Percentiles rank a stretch among this genome's conserved stretches.
Evolutionary conservation across 2,329 filamentous ascomycete species (phyloP).

Genomic region (Cladosporium austrohemisphaericum): DNA sequence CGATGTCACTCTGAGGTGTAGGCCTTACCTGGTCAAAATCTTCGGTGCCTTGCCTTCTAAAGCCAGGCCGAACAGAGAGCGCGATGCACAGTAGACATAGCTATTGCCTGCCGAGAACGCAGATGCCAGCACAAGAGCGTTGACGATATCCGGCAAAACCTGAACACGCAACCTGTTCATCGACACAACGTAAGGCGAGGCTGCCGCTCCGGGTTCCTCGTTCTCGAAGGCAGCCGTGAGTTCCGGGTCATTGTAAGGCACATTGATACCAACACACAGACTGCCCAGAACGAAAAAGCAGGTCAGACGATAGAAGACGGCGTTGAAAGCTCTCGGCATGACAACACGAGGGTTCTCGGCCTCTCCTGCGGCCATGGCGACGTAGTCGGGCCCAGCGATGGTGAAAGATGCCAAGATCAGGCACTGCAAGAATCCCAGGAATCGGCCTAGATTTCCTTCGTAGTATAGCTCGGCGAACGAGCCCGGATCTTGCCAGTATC

Average conservation of each 20-base stretch:
- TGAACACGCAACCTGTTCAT: conserved; percentile 64
- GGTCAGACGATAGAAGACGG: conserved; percentile 74
- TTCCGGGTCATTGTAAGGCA: conserved; percentile 63
- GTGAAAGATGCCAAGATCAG: conserved; percentile 68
- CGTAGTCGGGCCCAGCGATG: conserved; percentile 65
- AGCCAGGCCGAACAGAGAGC: conserved; percentile 63
- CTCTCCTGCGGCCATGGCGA: conserved; percentile 64
- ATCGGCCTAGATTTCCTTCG: conserved; percentile 64
- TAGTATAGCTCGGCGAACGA: conserved; percentile 53
- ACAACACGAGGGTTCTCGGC: conserved; percentile 65
- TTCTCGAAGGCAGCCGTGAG: conserved; percentile 59
- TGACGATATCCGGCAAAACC: conserved; percentile 66
- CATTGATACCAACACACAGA: conserved; percentile 66
- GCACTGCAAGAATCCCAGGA: conserved; percentile 72
- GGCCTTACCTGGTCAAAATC: conserved; percentile 9
- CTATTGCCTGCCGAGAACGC: conserved; percentile 67
- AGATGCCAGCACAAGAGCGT: conserved; percentile 64
- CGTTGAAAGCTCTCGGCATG: conserved; percentile 71
- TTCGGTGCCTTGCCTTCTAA: conserved; percentile 54
- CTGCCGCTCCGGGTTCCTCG: conserved; percentile 58
- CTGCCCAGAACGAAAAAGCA: conserved; percentile 73
- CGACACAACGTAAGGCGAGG: conserved; percentile 63
- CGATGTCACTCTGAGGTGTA: too few species aligned
- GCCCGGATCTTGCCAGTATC: conserved; percentile 64
- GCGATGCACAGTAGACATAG: conserved; percentile 63